phyloP scores from a whole-genome alignment of 2,329 filamentous ascomycete species.

The Mycosphaerella sp. region DNA sequence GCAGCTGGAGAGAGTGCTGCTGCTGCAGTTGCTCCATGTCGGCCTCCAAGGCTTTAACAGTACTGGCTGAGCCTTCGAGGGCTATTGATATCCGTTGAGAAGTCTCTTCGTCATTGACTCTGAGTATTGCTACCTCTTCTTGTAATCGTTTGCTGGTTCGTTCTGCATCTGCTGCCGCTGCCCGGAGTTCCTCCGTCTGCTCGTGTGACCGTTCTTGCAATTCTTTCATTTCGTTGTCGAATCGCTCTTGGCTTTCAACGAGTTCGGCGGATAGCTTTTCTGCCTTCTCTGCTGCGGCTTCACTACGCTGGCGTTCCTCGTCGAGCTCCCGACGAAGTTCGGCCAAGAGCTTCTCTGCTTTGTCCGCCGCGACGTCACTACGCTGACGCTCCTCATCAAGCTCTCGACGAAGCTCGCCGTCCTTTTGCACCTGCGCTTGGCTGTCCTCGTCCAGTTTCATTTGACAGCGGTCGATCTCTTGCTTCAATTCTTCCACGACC shows the following conservation, averaged over 20 bases:
- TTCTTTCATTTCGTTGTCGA: constrained; percentile 16
- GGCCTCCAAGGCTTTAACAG: constrained; percentile 15
- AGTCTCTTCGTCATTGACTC: constrained; percentile 13
- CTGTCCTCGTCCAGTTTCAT: constrained; percentile 31
- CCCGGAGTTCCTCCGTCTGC: constrained; percentile 15
- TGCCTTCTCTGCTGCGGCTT: constrained; percentile 9
- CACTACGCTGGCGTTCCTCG: constrained; percentile 17
- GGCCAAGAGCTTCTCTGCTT: constrained; percentile 16
- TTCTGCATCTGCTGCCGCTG: constrained; percentile 10
- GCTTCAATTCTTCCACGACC: constrained; percentile 31
- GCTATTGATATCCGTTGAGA: constrained; percentile 11
- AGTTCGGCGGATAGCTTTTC: constrained; percentile 4
- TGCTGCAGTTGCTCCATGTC: constrained; percentile 13
- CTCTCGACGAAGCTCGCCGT: constrained; percentile 24
- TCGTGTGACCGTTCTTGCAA: constrained; percentile 12
- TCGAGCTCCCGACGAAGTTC: constrained; percentile 24
- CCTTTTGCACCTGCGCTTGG: constrained; percentile 28
- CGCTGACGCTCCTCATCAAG: constrained; percentile 23
- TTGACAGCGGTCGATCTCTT: constrained; percentile 34
- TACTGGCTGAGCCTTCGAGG: constrained; percentile 11
- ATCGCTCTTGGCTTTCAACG: constrained; percentile 8
- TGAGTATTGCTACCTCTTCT: constrained; percentile 13
- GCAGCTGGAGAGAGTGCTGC: constrained; percentile 15
- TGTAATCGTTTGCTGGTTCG: constrained; percentile 15
- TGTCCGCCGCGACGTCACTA: constrained; percentile 8